Evolutionary conservation across 2,329 filamentous ascomycete genomes (phyloP).

Genomic region (Sclerotinia spermophila): DNA sequence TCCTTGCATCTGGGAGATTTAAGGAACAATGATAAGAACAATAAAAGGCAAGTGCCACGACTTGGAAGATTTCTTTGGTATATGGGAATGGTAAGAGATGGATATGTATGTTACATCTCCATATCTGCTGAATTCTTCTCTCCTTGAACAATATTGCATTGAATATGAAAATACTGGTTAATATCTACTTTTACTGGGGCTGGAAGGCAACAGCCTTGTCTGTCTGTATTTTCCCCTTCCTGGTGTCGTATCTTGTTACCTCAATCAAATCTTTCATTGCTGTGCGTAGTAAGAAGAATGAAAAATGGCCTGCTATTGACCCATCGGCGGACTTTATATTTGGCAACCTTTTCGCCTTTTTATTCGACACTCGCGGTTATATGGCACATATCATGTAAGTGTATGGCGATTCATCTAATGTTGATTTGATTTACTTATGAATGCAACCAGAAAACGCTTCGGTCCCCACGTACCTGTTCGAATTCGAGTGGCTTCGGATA

Average conservation of each 20-base stretch:
- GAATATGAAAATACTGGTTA: background rate
- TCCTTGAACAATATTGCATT: no score
- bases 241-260: conserved; percentile 17
- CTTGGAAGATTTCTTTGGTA: background rate
- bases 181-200: conserved; percentile 2
- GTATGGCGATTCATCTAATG: background rate
- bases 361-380: conserved; percentile 21
- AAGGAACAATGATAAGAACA: background rate
- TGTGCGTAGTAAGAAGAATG: conserved; percentile 12
- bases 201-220: conserved; percentile 9
- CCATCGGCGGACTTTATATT: conserved; percentile 25
- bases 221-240: conserved; percentile 13
- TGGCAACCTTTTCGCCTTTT: conserved; percentile 27
- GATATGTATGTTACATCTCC: no score
- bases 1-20: background rate
- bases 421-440: background rate
- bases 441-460: conserved; percentile 19
- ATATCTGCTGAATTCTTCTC: background rate
- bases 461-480: conserved; percentile 23
- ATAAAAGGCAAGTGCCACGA: background rate
- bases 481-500: conserved; percentile 22
- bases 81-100: background rate
- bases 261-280: conserved; percentile 14
- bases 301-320: conserved; percentile 23
- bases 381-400: conserved; percentile 22